Evolutionary conservation across 495 filamentous ascomycete species (phyloP), one percentile per base, ranked within the genome.

Genomic region (Neohortaea acidophila): DNA sequence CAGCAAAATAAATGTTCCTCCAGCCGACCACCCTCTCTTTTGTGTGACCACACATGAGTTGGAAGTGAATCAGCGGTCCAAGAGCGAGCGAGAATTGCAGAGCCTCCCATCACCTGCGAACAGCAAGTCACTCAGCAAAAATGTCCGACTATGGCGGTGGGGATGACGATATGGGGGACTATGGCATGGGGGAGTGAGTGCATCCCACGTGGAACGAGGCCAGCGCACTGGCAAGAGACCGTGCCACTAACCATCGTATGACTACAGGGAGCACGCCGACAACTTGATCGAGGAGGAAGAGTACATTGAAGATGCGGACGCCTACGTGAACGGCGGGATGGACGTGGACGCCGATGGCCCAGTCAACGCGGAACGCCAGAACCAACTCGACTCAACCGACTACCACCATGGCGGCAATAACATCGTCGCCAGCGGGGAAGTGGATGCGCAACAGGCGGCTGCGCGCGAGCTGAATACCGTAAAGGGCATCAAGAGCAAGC

Each of bases 91-190:
- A n/a, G n/a, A n/a, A n/a, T n/a, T n/a, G n/a, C n/a, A n/a, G n/a
- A n/a, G n/a, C n/a, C n/a, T n/a, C n/a, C n/a, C n/a, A n/a, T n/a
- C n/a, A n/a, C n/a, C n/a, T n/a, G n/a, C n/a, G n/a, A n/a, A n/a
- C n/a, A n/a, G n/a, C n/a, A n/a, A n/a, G n/a, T n/a, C n/a, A n/a
- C n/a, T n/a, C n/a, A n/a, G n/a, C 22, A 17, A 52, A 26, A 28
- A 92, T 93, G 84, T 91, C 83, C 55, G 84, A 93, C 64, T 84
- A 77, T 62, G 84, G 76, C 37, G 78, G 75, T 42, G 70, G 80
- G 51, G 69, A 70, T 33, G 76, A 66, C 36, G 75, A 79, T 52
- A 64, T 66, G 21, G 64, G 67, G 40, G 68, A 67, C 21, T 44
- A 26, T 17, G 53, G 44, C 20, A 51, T 47, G 9, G 49, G 37